Percentiles rank a stretch among this genome's conserved stretches.
Conservation (phyloP, 2,329 filamentous ascomycete genomes). For the Alternaria ethzedia region DNA sequence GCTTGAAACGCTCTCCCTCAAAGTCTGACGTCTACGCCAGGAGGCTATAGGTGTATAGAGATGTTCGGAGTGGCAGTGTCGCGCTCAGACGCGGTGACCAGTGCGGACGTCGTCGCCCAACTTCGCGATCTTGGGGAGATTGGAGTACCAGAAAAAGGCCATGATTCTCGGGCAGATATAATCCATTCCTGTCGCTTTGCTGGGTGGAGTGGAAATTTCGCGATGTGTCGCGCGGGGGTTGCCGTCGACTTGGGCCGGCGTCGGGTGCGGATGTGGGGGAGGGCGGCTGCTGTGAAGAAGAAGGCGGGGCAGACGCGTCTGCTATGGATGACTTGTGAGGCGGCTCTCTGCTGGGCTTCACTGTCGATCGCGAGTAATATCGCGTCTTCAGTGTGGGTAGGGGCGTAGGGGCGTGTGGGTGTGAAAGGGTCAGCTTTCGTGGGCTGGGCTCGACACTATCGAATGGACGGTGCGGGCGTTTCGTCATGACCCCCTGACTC, state of each 20-base stretch:
- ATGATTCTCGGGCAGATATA: conserved; percentile 26
- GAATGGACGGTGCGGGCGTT: conserved; percentile 5
- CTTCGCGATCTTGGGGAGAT: conserved; percentile 31
- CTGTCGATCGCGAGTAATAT: conserved; percentile 9
- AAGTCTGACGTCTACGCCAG: not conserved
- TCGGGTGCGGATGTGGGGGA: conserved; percentile 24
- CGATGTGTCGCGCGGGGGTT: conserved; percentile 4
- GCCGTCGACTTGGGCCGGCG: conserved; percentile 10
- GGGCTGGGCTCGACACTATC: conserved; percentile 3
- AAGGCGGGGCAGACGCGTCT: conserved; percentile 19
- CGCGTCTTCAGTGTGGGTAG: conserved; percentile 15
- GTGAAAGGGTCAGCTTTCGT: conserved; percentile 7
- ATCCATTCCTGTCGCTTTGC: conserved; percentile 28
- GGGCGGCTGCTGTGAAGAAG: conserved; percentile 8
- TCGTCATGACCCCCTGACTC: conserved; percentile 18
- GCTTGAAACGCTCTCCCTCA: not conserved
- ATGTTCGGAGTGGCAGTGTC: conserved; percentile 1
- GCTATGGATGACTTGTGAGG: conserved; percentile 18
- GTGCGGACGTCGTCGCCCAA: conserved; percentile 29
- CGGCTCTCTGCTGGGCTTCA: conserved; percentile 7
- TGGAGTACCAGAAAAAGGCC: conserved; percentile 32
- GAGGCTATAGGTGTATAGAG: not conserved
- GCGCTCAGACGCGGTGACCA: conserved; percentile 30
- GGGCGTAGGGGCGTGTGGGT: conserved; percentile 8
- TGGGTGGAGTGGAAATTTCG: conserved; percentile 3